phyloP scores from a whole-genome alignment of 1,284 basidiomycete species.

The Cystobasidium pallidum region DNA sequence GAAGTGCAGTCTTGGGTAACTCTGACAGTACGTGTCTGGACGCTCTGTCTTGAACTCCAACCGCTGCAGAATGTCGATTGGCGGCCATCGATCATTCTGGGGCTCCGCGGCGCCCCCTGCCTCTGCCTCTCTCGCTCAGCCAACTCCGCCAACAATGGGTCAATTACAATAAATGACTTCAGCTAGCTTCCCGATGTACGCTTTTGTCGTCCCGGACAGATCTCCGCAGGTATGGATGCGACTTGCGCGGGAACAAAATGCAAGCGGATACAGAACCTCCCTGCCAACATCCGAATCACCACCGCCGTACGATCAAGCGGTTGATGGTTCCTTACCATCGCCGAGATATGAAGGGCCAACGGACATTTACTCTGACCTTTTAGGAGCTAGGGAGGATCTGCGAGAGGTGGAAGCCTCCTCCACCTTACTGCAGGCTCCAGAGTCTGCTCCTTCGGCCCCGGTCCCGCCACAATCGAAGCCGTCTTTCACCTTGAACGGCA shows the following conservation, averaged over 20 bases:
- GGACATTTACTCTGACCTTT: background rate
- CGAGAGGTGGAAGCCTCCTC: too few species aligned
- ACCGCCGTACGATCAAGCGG: background rate
- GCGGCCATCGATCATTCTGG: background rate
- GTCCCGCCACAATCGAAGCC: constrained; percentile 17
- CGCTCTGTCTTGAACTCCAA: too few species aligned
- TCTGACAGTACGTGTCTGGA: too few species aligned
- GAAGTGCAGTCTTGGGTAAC: too few species aligned
- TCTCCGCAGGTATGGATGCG: constrained; percentile 16
- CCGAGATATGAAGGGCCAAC: constrained; percentile 14
- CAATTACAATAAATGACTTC: background rate
- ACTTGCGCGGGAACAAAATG: background rate
- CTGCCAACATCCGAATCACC: constrained; percentile 14
- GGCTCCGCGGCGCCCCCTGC: background rate
- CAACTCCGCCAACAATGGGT: background rate
- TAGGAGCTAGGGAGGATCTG: background rate
- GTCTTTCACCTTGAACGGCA: constrained; percentile 22
- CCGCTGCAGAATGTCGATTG: too few species aligned
- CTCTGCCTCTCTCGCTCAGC: background rate
- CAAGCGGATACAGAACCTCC: constrained; percentile 11
- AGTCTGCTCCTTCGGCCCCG: background rate
- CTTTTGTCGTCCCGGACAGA: constrained; percentile 2
- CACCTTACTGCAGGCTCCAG: background rate
- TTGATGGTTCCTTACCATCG: constrained; percentile 13
- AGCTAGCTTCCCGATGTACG: constrained; percentile 1